phyloP scores from a whole-genome alignment of 257 asterid genomes.

The Verbena officinalis region DNA sequence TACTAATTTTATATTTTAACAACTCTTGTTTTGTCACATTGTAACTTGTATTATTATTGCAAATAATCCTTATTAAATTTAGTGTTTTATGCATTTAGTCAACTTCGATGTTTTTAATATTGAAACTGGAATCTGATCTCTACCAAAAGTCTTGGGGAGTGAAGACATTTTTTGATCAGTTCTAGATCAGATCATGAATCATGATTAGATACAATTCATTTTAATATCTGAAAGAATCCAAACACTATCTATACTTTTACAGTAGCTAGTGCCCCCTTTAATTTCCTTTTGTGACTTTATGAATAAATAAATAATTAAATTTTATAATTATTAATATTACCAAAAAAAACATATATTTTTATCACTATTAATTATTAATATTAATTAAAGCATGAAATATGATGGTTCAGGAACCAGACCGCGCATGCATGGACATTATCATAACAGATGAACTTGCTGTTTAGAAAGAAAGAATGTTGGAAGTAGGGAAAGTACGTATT shows the following conservation, averaged over 20 bases:
- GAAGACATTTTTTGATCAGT: conserved; percentile 39
- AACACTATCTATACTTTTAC: conserved; percentile 27
- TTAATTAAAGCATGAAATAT: not conserved
- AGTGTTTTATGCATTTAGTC: conserved; percentile 41
- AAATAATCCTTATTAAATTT: conserved; percentile 18
- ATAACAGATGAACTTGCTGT: conserved; percentile 42
- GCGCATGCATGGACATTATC: conserved; percentile 72
- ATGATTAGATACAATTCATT: conserved; percentile 33
- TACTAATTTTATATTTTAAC: conserved; percentile 10
- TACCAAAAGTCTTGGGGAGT: conserved; percentile 44
- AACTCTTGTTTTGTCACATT: conserved; percentile 34
- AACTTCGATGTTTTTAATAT: conserved; percentile 38
- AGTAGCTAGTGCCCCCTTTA: not conserved
- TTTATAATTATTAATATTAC: not conserved
- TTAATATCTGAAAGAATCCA: conserved; percentile 29
- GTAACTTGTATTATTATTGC: conserved; percentile 30
- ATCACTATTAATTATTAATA: too few species aligned
- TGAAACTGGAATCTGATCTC: conserved; percentile 45
- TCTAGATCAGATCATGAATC: conserved; percentile 30
- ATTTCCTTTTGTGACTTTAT: conserved; percentile 8
- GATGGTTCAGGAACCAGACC: conserved; percentile 50
- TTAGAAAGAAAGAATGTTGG: conserved; percentile 58
- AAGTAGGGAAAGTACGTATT: conserved; percentile 35
- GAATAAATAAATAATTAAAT: not conserved
- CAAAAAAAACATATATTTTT: too few species aligned